phyloP scores from a whole-genome alignment of 192 early-diverging fungal genomes.

The Entomortierella beljakovae region DNA sequence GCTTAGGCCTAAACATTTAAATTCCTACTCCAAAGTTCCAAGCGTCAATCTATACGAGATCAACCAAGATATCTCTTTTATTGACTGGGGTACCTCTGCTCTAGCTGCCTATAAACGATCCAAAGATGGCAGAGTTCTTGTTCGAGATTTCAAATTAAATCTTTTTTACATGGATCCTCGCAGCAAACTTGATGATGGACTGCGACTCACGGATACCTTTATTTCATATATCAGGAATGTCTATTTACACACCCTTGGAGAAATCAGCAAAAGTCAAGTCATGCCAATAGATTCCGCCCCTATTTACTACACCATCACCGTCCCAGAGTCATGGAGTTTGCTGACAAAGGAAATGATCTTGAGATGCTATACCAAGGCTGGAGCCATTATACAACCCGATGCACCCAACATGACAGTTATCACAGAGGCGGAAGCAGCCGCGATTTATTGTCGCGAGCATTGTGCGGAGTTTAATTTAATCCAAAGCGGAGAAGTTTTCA shows the following conservation, averaged over 20 bases:
- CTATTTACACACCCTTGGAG: constrained; percentile 22
- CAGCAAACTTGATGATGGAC: constrained; percentile 19
- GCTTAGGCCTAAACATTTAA: constrained; percentile 24
- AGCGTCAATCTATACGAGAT: constrained; percentile 26
- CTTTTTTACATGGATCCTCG: constrained; percentile 31
- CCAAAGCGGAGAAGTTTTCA: constrained; percentile 42
- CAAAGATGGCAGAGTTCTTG: constrained; percentile 11
- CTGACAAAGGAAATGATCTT: constrained; percentile 16
- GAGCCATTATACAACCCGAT: constrained; percentile 16
- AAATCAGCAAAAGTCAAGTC: constrained; percentile 34
- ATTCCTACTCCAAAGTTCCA: constrained; percentile 29
- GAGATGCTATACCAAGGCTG: constrained; percentile 31
- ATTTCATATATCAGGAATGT: constrained; percentile 21
- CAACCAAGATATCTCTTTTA: constrained; percentile 1
- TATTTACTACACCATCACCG: constrained; percentile 31
- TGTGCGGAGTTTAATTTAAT: constrained; percentile 39
- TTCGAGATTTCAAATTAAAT: constrained; percentile 27
- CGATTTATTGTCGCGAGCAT: constrained; percentile 53
- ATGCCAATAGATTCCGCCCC: constrained; percentile 11
- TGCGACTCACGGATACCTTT: constrained; percentile 33
- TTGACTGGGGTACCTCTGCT: constrained; percentile 32
- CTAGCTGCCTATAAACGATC: constrained; percentile 25
- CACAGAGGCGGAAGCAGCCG: constrained; percentile 55
- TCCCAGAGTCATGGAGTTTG: constrained; percentile 33
- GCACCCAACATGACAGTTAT: constrained; percentile 43